phyloP scores from a whole-genome alignment of 2,329 filamentous ascomycete species.

The Remersonia thermophila region DNA sequence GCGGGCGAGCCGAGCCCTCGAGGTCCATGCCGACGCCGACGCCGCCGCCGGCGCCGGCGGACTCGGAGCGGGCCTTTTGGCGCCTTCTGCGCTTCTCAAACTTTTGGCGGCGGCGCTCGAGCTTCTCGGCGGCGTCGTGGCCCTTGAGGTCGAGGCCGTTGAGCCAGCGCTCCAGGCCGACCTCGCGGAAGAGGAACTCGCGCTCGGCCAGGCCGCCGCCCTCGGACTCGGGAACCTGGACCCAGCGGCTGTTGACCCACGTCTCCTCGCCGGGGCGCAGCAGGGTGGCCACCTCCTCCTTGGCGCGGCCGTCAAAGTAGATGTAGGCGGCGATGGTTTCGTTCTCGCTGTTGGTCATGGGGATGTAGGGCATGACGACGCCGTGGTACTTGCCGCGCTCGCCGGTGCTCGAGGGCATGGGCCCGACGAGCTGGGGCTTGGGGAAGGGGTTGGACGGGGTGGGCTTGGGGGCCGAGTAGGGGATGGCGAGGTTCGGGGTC shows the following conservation, averaged over 20 bases:
- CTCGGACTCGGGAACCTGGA: conserved; percentile 81
- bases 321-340: conserved; percentile 98
- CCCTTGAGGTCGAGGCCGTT: conserved; percentile 93
- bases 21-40: conserved; percentile 21
- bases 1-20: conserved; percentile 30
- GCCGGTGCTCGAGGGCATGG: conserved; percentile 43
- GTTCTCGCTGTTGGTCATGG: conserved; percentile 83
- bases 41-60: conserved; percentile 15
- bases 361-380: conserved; percentile 72
- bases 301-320: conserved; percentile 89
- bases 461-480: conserved; percentile 80
- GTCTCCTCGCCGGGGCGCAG: conserved; percentile 90
- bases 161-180: conserved; percentile 89
- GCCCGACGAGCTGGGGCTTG: conserved; percentile 68
- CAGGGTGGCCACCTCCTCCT: conserved; percentile 93
- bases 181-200: conserved; percentile 94
- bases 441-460: conserved; percentile 67
- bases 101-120: conserved; percentile 79
- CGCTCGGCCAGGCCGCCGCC: conserved; percentile 90
- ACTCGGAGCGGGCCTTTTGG: conserved; percentile 38
- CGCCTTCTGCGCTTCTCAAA: conserved; percentile 56
- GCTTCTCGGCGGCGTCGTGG: conserved; percentile 76
- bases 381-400: conserved; percentile 37
- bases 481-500: conserved; percentile 76
- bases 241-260: conserved; percentile 98